Conservation (phyloP, 768 basidiomycete genomes). For the Boletus eberwhitei region DNA sequence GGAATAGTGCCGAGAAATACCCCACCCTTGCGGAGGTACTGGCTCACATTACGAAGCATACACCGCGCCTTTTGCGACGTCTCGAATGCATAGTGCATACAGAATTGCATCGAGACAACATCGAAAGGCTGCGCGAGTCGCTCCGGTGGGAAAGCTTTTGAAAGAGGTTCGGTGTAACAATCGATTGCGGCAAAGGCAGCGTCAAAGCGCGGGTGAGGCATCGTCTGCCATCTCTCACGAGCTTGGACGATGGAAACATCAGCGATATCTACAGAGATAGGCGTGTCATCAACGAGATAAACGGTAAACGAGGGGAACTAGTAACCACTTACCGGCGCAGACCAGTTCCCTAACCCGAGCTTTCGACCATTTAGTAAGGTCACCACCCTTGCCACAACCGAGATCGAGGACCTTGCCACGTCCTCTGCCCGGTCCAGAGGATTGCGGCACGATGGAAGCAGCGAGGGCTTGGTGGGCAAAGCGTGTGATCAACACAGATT, state of each 20-base stretch:
- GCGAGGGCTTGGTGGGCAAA: constrained; percentile 74
- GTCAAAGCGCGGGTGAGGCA: constrained; percentile 56
- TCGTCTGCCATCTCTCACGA: constrained; percentile 58
- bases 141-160: constrained; percentile 61
- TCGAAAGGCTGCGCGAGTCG: constrained; percentile 74
- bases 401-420: constrained; percentile 88
- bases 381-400: constrained; percentile 99
- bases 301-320: not conserved
- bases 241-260: constrained; percentile 87
- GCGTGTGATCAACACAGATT: constrained; percentile 91
- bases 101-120: constrained; percentile 98
- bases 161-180: constrained; percentile 76
- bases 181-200: constrained; percentile 85
- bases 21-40: constrained; percentile 78
- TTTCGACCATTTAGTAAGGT: constrained; percentile 92
- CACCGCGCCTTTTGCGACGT: constrained; percentile 78
- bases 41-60: constrained; percentile 90
- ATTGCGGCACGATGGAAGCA: constrained; percentile 31
- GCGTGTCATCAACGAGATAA: not conserved
- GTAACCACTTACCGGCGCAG: constrained; percentile 63
- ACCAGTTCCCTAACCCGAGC: constrained; percentile 77
- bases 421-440: constrained; percentile 26
- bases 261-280: constrained; percentile 68
- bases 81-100: constrained; percentile 99
- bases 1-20: constrained; percentile 98